Evolutionary conservation across 352 stramenopile species (phyloP), one percentile per base, ranked within the genome.

Genomic region (Phytophthora brassicae): DNA sequence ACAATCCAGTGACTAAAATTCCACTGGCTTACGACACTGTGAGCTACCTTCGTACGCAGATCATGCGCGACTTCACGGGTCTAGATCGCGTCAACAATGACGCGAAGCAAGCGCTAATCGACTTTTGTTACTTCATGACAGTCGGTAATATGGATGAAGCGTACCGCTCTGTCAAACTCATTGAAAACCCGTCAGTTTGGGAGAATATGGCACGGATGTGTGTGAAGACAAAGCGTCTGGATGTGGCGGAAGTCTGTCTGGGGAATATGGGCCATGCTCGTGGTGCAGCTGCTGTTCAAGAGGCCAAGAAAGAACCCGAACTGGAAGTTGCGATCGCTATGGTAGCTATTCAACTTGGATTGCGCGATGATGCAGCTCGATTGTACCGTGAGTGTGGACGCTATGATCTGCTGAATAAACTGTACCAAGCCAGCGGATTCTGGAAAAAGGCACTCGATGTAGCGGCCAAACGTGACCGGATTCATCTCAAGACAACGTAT

Each of bases 191-290:
- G 14, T 90, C 81, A 0, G 95, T 98, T 22, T 98, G 95, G 95
- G 88, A 97, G 51, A 98, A 98, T 67, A 98, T 98, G 89, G 94
- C 93, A 16, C 87, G 96, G 46, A 98, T 97, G 85, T 98, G 95
- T 67, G 91, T 98, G 51, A 97, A 98, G 68, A 98, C 91, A 24
- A 97, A 96, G 68, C 84, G 94, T 0, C 74, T 98, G 16, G 95
- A 98, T 63, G 90, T 98, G 4, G 91, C 93, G 2, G 85, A 98
- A 67, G 84, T 98, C 9, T 98, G 95, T 64, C 74, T 98, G 3
- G 87, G 87, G 2, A 97, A 98, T 63, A 98, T 98, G 94, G 91
- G 91, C 6, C 89, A 98, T 51, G 87, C 86, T 6, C 79, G 95
- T 17, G 95, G 95, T 6, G 86, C 92, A 3, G 84, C 84, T 12